Percentiles rank a stretch among this genome's conserved stretches.
Evolutionary conservation across 208 protist genomes (phyloP).

Genomic region (Trypanosoma melophagium): DNA sequence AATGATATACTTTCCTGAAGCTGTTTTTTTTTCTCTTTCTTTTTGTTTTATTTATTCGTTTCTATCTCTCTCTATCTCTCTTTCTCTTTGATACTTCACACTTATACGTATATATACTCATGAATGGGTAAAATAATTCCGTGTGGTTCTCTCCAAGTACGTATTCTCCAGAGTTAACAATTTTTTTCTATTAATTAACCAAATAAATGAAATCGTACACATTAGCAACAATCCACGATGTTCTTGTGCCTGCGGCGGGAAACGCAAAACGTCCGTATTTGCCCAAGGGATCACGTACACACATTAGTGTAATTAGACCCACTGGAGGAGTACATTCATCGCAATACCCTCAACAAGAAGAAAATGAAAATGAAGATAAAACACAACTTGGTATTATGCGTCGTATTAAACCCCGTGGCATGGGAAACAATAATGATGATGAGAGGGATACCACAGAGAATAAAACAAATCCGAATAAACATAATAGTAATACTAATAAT

Average conservation of each 20-base stretch:
- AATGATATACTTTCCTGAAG: not conserved
- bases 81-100: constrained; percentile 19
- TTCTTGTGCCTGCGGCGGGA: not conserved
- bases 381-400: constrained; percentile 9
- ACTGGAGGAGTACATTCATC: not conserved
- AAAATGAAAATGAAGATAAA: not conserved
- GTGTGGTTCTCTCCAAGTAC: no score
- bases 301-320: constrained; percentile 38
- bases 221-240: constrained; percentile 9
- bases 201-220: not conserved
- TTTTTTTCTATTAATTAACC: not conserved
- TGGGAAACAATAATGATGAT: constrained; percentile 1
- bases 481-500: not conserved
- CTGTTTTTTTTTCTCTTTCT: not conserved
- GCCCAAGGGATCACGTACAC: constrained; percentile 43
- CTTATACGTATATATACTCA: constrained; percentile 23
- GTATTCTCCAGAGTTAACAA: not conserved
- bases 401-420: constrained; percentile 1
- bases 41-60: not conserved
- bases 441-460: constrained; percentile 27
- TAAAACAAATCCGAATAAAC: constrained; percentile 12
- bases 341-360: no score
- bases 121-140: not conserved
- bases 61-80: not conserved
- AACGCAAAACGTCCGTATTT: constrained; percentile 37